Conservation (phyloP, 2,329 filamentous ascomycete species). For the Neodidymelliopsis sp. region DNA sequence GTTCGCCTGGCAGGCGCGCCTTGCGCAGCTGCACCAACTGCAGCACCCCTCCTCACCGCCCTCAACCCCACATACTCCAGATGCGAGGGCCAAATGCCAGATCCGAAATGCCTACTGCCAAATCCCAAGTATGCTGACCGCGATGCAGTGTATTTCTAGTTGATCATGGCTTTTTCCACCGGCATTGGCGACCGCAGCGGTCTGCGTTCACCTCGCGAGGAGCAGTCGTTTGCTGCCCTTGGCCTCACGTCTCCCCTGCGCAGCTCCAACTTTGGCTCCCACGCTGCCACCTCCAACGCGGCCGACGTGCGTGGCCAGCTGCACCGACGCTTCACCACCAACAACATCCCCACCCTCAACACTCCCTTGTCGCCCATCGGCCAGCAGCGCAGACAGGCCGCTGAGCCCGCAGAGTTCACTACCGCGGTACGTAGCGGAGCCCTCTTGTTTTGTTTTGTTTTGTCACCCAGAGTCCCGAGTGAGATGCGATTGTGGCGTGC, state of each 20-base stretch:
- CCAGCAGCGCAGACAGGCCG: conserved; percentile 61
- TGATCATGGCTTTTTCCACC: conserved; percentile 69
- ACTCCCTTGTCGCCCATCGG: conserved; percentile 70
- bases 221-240: conserved; percentile 74
- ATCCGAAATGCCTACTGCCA: no score
- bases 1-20: conserved; percentile 17
- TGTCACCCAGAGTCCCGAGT: background rate
- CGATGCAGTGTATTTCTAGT: conserved; percentile 49
- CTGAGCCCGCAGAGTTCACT: conserved; percentile 62
- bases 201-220: conserved; percentile 78
- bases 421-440: conserved; percentile 58
- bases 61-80: conserved; percentile 43
- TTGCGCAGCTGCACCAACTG: conserved; percentile 24
- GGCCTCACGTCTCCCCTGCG: conserved; percentile 69
- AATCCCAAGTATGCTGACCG: conserved; percentile 46
- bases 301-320: conserved; percentile 79
- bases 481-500: no score
- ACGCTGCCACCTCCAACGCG: conserved; percentile 35
- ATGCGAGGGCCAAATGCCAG: conserved; percentile 22
- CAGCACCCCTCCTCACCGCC: conserved; percentile 44
- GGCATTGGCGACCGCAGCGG: conserved; percentile 74
- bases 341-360: conserved; percentile 78
- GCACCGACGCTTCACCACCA: conserved; percentile 92
- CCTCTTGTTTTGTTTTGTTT: conserved; percentile 17
- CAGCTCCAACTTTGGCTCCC: conserved; percentile 64